Evolutionary conservation across 306 rosid genomes (phyloP), one percentile per base, ranked within the genome.

Genomic region (Vigna unguiculata): DNA sequence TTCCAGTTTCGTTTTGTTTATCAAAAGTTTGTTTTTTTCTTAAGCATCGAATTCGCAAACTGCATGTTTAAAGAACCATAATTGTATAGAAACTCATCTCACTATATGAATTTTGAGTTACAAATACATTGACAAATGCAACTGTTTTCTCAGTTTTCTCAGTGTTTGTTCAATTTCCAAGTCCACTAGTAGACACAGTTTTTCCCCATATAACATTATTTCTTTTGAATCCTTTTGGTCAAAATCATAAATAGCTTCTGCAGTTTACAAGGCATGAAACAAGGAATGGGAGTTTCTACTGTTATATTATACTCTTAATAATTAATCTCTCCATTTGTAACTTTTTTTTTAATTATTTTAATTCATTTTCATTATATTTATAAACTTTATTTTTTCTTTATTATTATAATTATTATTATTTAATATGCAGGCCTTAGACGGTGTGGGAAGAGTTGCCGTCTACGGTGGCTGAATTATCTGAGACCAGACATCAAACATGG

Each of bases 361-460:
- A 38, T 38, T 7, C 41, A 38, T 38, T 7, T 38, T 38, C 43
- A 38, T 38, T 38, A 38, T 34, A 34, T 34, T 6, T 34, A 28
- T 28, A 28, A 28, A 28, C 32, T 28, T 4, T 28, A 28, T 28
- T 38, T 72, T 7, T 32, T 0, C 14, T 25, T 66, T 0, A 32
- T 32, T 34, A 34, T 34, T 28, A 28, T 28, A 2, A 1, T 34
- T 1, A 0, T 34, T 34, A 12, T 48, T 9, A 48, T 47, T 47
- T 47, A 57, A 22, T 67, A 36, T 17, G 32, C 59, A 93, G 98
- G 97, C 25, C 92, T 93, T 4, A 83, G 75, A 87, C 75, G 98
- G 79, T 93, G 98, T 73, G 98, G 98, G 10, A 93, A 93, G 82
- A 93, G 98, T 64, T 91, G 98, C 85, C 93, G 98, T 69, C 71